These are phyloP conservation scores for Pouteria glomerata DNA, from an alignment of 148 eudicot genomes.

Conservation along the genomic window DNA sequence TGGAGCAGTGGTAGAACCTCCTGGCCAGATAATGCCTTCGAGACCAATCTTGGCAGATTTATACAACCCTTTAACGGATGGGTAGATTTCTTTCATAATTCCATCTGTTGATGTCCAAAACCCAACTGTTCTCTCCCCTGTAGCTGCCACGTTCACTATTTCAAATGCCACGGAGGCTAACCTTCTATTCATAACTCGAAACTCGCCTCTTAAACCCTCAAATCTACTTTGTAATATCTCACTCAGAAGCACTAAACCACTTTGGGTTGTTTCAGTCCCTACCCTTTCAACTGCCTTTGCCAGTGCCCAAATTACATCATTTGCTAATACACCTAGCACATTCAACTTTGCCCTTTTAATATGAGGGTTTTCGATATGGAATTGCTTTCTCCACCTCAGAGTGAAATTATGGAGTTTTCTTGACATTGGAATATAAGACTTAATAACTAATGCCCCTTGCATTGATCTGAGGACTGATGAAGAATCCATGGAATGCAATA, in stretches of 20 bases:
- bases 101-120: constrained; percentile 17
- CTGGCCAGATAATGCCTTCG: constrained; percentile 27
- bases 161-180: constrained; percentile 8
- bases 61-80: background rate
- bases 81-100: background rate
- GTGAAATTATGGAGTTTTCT: constrained; percentile 13
- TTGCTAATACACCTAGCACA: constrained; percentile 18
- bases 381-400: constrained; percentile 17
- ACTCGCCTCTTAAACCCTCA: constrained; percentile 14
- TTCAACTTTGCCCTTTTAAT: constrained; percentile 1
- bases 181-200: constrained; percentile 12
- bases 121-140: constrained; percentile 18
- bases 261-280: constrained; percentile 2
- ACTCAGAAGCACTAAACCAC: constrained; percentile 4
- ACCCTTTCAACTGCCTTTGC: constrained; percentile 15
- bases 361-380: background rate
- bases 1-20: constrained; percentile 18
- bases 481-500: background rate
- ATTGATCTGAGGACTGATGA: constrained; percentile 18
- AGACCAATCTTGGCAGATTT: background rate
- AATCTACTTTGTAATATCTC: constrained; percentile 4
- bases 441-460: constrained; percentile 26
- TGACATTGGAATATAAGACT: constrained; percentile 22
- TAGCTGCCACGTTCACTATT: constrained; percentile 19
- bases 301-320: constrained; percentile 23